Percentiles rank a stretch among this genome's conserved stretches.
Evolutionary conservation across 2,329 filamentous ascomycete genomes (phyloP).

Genomic region (Trematosphaeria pertusa): DNA sequence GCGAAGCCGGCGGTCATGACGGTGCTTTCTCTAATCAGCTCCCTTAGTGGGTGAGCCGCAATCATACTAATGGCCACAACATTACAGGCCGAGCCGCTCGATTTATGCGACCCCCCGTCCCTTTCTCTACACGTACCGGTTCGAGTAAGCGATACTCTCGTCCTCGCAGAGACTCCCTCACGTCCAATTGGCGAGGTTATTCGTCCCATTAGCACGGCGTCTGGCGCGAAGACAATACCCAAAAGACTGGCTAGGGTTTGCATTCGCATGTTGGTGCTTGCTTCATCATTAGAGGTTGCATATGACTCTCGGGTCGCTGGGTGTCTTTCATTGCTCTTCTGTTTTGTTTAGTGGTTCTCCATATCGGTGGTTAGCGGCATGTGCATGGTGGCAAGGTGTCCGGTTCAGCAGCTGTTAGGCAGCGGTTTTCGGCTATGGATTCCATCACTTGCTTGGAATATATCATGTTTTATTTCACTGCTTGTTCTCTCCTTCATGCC

Average conservation of each 20-base stretch:
- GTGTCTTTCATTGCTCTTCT: constrained; percentile 8
- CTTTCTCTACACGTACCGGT: no score
- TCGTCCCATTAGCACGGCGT: constrained; percentile 38
- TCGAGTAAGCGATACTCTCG: no score
- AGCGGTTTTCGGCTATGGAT: constrained; percentile 2
- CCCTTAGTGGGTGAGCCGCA: constrained; percentile 15
- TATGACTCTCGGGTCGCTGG: constrained; percentile 11
- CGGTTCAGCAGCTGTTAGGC: not conserved
- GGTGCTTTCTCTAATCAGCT: constrained; percentile 45
- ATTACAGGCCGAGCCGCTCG: no score
- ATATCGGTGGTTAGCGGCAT: not conserved
- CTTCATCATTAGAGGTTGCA: constrained; percentile 22
- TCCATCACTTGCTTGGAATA: not conserved
- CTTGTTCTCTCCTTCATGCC: not conserved
- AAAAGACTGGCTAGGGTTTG: constrained; percentile 14
- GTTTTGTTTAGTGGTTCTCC: not conserved
- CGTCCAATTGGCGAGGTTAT: constrained; percentile 15
- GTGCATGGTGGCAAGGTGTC: constrained; percentile 12
- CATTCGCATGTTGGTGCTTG: constrained; percentile 21
- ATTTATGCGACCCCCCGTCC: no score
- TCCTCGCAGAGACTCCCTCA: no score
- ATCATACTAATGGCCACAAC: constrained; percentile 5
- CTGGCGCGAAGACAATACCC: constrained; percentile 33
- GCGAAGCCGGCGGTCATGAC: constrained; percentile 40
- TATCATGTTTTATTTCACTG: not conserved